phyloP scores from a whole-genome alignment of 257 asterid genomes.

The Solanum infundibuliforme region DNA sequence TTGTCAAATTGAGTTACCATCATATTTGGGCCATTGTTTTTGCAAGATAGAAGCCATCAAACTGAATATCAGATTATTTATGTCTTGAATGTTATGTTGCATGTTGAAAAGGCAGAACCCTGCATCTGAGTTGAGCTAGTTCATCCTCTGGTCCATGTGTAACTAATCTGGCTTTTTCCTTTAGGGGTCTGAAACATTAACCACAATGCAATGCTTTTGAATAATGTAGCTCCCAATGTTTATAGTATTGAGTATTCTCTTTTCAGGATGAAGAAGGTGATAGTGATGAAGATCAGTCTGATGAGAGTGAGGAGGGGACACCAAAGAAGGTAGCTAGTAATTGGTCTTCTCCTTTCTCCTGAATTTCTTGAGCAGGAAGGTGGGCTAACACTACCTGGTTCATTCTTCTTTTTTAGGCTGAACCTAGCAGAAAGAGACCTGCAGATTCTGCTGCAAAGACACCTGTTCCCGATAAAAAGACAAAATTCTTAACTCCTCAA shows the following conservation, averaged over 20 bases:
- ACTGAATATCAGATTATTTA: not conserved
- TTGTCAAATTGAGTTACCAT: not conserved
- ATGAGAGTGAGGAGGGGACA: constrained; percentile 64
- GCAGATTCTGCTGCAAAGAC: constrained; percentile 42
- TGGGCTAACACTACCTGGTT: not conserved
- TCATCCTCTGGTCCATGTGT: not conserved
- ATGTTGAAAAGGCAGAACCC: not conserved
- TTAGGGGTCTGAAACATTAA: not conserved
- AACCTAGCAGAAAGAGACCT: constrained; percentile 43
- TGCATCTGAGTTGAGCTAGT: not conserved
- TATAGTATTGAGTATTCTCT: not conserved
- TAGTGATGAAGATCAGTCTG: constrained; percentile 29
- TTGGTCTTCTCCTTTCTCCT: not conserved
- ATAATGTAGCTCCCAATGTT: not conserved
- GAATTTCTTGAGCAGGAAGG: not conserved
- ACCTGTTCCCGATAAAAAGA: constrained; percentile 60
- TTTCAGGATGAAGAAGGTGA: constrained; percentile 1
- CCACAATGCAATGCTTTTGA: not conserved
- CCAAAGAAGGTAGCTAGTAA: constrained; percentile 56
- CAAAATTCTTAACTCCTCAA: constrained; percentile 66
- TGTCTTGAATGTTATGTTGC: not conserved
- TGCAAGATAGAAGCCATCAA: not conserved
- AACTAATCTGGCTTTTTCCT: not conserved
- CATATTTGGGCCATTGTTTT: not conserved
- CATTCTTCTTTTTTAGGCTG: constrained; percentile 22